Evolutionary conservation across 192 early-diverging fungal genomes (phyloP).

Genomic region (Podila epicladia): DNA sequence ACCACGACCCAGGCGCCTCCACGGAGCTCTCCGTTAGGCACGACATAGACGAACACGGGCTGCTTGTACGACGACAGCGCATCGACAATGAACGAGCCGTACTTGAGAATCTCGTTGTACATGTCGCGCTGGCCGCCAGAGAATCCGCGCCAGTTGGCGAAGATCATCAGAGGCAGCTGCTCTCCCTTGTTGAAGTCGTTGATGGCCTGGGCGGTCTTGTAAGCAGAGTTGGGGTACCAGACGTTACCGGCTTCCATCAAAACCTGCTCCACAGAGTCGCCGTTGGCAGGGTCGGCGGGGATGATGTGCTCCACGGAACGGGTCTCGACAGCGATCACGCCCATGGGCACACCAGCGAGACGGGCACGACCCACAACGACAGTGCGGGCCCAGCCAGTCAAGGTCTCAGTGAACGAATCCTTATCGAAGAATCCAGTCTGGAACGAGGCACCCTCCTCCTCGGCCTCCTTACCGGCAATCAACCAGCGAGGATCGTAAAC

Average conservation of each 20-base stretch:
- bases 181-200: conserved; percentile 99
- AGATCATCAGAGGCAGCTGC: conserved; percentile 96
- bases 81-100: conserved; percentile 97
- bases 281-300: conserved; percentile 94
- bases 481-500: conserved; percentile 91
- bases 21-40: conserved; percentile 94
- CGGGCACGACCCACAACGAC: conserved; percentile 95
- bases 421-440: conserved; percentile 96
- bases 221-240: conserved; percentile 99
- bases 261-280: conserved; percentile 89
- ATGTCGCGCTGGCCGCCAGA: conserved; percentile 99
- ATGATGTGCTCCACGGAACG: conserved; percentile 91
- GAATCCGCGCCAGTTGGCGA: conserved; percentile 99
- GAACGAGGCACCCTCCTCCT: conserved; percentile 69
- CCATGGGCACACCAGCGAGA: conserved; percentile 97
- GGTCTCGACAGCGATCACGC: conserved; percentile 96
- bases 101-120: conserved; percentile 98
- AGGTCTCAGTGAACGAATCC: conserved; percentile 95
- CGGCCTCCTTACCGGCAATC: conserved; percentile 80
- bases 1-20: conserved; percentile 99
- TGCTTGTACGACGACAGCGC: conserved; percentile 95
- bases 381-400: conserved; percentile 96
- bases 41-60: conserved; percentile 96
- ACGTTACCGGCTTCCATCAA: conserved; percentile 94
- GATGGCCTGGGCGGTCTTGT: conserved; percentile 99